Percentiles rank a stretch among this genome's conserved stretches.
These are phyloP conservation scores for Zygotorulaspora danielsina DNA, from an alignment of 805 yeast genomes.

Conservation along the genomic window DNA sequence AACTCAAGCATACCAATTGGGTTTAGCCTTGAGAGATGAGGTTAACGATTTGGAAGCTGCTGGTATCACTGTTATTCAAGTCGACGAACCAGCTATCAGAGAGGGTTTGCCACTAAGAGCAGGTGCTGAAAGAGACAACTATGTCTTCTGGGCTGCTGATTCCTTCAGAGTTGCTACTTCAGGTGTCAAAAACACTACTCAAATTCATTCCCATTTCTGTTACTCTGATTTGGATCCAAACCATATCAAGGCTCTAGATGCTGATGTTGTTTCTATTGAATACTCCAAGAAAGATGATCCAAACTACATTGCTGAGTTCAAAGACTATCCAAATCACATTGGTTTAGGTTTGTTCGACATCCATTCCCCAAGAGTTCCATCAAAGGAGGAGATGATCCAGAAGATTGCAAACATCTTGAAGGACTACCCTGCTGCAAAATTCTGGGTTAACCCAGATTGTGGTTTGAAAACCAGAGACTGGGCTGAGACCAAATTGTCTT, in stretches of 20 bases:
- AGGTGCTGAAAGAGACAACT: constrained; percentile 93
- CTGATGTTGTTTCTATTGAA: constrained; percentile 98
- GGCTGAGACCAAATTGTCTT: constrained; percentile 93
- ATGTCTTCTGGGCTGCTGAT: constrained; percentile 98
- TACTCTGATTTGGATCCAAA: constrained; percentile 99
- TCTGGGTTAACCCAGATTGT: constrained; percentile 99
- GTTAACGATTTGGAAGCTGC: constrained; percentile 97
- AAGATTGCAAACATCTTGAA: constrained; percentile 92
- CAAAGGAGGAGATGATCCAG: constrained; percentile 90
- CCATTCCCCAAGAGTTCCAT: constrained; percentile 99
- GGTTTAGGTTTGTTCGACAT: constrained; percentile 99
- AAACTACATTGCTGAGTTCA: constrained; percentile 94
- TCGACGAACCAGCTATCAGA: constrained; percentile 99
- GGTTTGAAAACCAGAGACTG: constrained; percentile 99
- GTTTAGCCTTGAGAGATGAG: constrained; percentile 97
- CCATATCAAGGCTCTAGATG: constrained; percentile 99
- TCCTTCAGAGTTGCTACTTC: constrained; percentile 99
- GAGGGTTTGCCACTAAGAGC: constrained; percentile 99
- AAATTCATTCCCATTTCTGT: constrained; percentile 99
- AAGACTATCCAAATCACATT: constrained; percentile 98
- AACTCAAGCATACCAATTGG: constrained; percentile 93
- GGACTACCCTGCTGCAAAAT: constrained; percentile 95
- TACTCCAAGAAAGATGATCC: constrained; percentile 99
- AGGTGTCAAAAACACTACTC: constrained; percentile 92
- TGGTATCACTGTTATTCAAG: constrained; percentile 96